Evolutionary conservation across 2,329 filamentous ascomycete species (phyloP), one percentile per base, ranked within the genome.

Genomic region (Thielaviopsis punctulata): DNA sequence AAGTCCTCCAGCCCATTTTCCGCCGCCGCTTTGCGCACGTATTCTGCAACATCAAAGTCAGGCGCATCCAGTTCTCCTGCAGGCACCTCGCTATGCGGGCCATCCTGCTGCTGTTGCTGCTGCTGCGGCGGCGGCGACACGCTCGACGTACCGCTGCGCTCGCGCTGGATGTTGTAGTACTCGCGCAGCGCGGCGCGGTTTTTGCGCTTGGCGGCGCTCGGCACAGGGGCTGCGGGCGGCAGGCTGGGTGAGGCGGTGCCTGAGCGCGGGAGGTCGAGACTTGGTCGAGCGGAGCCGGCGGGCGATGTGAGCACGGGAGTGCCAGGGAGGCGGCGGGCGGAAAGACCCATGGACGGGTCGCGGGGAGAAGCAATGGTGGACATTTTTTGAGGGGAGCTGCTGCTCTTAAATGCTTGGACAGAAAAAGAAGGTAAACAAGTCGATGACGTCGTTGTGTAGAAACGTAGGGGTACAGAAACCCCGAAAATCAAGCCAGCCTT

Each of bases 151-250:
- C 15, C 45, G 45, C 22, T 65, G 59, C 39, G 55, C 65, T 62
- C 19, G 59, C 60, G 36, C 61, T 66, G 41, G 48, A 96, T 75
- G 63, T 92, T 92, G 69, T 96, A 96, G 72, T 95, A 96, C 63
- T 95, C 88, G 60, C 92, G 84, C 19, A 96, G 75, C 6, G 90
- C 90, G 52, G 84, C 79, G 58, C 90, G 84, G 68, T 94, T 94
- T 56, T 84, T 69, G 52, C 73, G 72, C 57, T 69, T 73, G 53
- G 63, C 67, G 60, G 61, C 64, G 62, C 59, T 46, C 59, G 61
- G 46, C 60, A 54, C 61, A 59, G 58, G 46, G 10, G 49, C 45
- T 39, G 57, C 58, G 52, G 41, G 49, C 51, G 27, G 48, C 57
- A 53, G 41, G 55, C 54, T 51, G 53, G 75, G 76, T 1, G 77